Conservation (phyloP, 257 asterid species). For the Lavandula angustifolia region DNA sequence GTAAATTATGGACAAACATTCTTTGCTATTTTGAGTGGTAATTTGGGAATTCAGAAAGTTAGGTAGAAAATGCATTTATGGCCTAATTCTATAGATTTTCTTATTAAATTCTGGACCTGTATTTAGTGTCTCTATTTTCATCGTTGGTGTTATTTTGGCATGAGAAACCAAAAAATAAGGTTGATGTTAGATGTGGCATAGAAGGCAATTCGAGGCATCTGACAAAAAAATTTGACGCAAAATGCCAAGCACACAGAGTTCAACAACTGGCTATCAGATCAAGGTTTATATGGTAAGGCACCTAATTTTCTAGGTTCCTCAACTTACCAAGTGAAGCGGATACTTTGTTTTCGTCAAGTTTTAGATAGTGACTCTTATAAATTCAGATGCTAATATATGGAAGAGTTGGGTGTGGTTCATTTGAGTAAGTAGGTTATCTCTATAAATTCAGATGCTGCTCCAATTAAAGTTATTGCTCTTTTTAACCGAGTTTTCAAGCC, state of each 20-base stretch:
- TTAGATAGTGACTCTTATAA: no score
- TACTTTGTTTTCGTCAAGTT: no score
- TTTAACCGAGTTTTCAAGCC: not conserved
- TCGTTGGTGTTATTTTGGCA: not conserved
- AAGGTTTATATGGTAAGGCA: constrained; percentile 71
- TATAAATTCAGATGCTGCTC: not conserved
- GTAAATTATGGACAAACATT: not conserved
- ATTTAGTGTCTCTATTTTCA: no score
- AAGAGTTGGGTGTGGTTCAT: constrained; percentile 7
- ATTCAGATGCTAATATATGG: not conserved
- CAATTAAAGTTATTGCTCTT: not conserved
- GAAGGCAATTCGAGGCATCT: constrained; percentile 93
- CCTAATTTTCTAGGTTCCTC: constrained; percentile 9
- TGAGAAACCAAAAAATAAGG: constrained; percentile 60
- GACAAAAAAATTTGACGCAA: constrained; percentile 72
- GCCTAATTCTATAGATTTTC: not conserved
- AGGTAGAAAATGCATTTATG: not conserved
- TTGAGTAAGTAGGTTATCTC: not conserved
- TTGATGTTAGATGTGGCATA: constrained; percentile 98
- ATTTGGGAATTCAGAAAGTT: not conserved
- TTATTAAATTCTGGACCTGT: no score
- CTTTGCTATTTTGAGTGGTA: not conserved
- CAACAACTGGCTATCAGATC: constrained; percentile 74
- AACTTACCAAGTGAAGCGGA: not conserved
- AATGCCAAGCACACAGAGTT: constrained; percentile 78